These are phyloP conservation scores for Floccularia luteovirens DNA, from an alignment of 768 basidiomycete species.

Conservation along the genomic window DNA sequence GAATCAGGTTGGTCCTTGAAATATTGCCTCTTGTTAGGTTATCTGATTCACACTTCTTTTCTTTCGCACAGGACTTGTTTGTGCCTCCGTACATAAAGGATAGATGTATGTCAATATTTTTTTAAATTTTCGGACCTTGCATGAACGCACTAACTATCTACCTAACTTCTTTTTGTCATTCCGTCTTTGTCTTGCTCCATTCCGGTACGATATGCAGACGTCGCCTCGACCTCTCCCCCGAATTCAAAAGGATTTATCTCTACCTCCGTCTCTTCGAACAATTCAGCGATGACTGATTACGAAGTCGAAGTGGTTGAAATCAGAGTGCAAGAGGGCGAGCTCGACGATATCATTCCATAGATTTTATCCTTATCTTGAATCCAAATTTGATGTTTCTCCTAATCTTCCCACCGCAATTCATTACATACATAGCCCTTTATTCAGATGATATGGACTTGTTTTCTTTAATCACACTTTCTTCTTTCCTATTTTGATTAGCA, in stretches of 20 bases:
- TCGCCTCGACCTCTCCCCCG: slow-evolving; percentile 79
- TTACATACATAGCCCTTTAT: too few relatives aligned
- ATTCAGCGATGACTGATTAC: slow-evolving; percentile 63
- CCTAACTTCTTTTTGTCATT: slow-evolving; percentile 8
- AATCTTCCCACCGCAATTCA: too few relatives aligned
- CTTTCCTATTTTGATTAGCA: too few relatives aligned
- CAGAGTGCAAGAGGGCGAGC: slow-evolving; percentile 71
- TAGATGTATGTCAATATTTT: slow-evolving; percentile 77
- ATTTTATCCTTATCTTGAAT: too few relatives aligned
- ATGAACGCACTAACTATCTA: slow-evolving; percentile 14
- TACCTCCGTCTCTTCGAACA: slow-evolving; percentile 60
- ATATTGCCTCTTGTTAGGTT: not conserved
- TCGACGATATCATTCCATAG: slow-evolving; percentile 69
- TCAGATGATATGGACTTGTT: too few relatives aligned
- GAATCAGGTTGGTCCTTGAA: slow-evolving; percentile 66
- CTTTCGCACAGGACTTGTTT: slow-evolving; percentile 59
- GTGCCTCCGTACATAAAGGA: slow-evolving; percentile 88
- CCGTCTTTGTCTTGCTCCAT: slow-evolving; percentile 9
- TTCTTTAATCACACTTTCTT: too few relatives aligned
- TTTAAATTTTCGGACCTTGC: too few relatives aligned
- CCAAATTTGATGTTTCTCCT: too few relatives aligned
- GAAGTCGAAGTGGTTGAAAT: slow-evolving; percentile 88
- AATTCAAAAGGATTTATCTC: slow-evolving; percentile 60
- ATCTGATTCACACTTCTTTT: slow-evolving; percentile 5
- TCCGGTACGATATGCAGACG: slow-evolving; percentile 34